Evolutionary conservation across 371 early-diverging fungal species (phyloP).

Genomic region (Zancudomyces culisetae): DNA sequence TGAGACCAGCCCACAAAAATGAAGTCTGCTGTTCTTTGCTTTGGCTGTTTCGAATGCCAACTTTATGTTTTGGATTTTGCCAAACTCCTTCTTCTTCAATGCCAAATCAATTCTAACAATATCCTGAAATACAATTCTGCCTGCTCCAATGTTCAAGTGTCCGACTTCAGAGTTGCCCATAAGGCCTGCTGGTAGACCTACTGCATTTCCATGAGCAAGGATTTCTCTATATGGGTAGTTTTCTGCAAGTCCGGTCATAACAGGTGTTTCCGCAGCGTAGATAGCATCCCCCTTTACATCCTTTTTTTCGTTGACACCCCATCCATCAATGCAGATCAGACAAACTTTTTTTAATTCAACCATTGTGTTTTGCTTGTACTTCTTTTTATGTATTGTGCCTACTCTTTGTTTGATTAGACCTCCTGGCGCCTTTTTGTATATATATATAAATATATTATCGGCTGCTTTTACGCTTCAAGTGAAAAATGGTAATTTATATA

Average conservation of each 20-base stretch:
- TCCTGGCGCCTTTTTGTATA: no score
- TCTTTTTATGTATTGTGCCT: not conserved
- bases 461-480: no score
- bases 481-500: no score
- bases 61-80: slow-evolving; percentile 49
- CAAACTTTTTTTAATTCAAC: slow-evolving; percentile 30
- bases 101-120: slow-evolving; percentile 92
- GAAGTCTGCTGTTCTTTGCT: slow-evolving; percentile 68
- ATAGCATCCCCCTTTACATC: slow-evolving; percentile 79
- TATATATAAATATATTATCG: no score
- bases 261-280: slow-evolving; percentile 79
- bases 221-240: slow-evolving; percentile 56
- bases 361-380: not conserved
- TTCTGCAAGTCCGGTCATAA: slow-evolving; percentile 64
- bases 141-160: slow-evolving; percentile 98
- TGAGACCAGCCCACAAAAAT: slow-evolving; percentile 92
- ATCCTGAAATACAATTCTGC: slow-evolving; percentile 97
- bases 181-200: slow-evolving; percentile 93
- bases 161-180: slow-evolving; percentile 99
- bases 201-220: slow-evolving; percentile 90
- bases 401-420: no score
- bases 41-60: slow-evolving; percentile 72
- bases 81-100: slow-evolving; percentile 62
- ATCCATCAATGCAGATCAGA: slow-evolving; percentile 81
- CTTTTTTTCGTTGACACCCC: slow-evolving; percentile 68